phyloP scores from a whole-genome alignment of 2,329 filamentous ascomycete species.

The Mariannaea elegans region DNA sequence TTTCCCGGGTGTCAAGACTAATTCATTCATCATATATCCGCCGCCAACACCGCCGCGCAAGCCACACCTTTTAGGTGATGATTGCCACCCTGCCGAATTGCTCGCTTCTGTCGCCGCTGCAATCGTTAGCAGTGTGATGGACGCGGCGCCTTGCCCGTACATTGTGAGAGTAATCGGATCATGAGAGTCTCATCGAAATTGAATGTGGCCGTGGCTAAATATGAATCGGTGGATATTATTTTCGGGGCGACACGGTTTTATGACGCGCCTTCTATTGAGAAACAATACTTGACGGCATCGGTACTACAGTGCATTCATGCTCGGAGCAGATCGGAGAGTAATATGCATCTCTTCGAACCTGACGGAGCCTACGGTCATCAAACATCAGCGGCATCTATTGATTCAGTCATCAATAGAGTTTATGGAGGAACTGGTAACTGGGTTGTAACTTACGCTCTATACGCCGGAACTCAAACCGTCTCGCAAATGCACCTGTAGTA shows the following conservation, averaged over 20 bases:
- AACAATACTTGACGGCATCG: constrained; percentile 4
- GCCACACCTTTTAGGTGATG: neutral
- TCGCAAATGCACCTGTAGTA: too few relatives aligned
- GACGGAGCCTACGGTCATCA: neutral
- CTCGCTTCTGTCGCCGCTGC: neutral
- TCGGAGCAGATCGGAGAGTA: too few relatives aligned
- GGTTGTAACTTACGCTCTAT: too few relatives aligned
- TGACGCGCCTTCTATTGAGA: constrained; percentile 10
- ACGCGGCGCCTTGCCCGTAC: neutral
- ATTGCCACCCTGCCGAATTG: neutral
- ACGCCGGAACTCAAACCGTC: too few relatives aligned
- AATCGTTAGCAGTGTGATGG: neutral
- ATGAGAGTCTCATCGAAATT: neutral
- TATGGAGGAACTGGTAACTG: too few relatives aligned
- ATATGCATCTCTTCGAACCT: too few relatives aligned
- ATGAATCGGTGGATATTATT: neutral
- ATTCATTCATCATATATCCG: neutral
- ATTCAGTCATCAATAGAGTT: too few relatives aligned
- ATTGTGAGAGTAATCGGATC: neutral
- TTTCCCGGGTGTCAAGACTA: neutral
- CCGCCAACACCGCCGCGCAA: neutral
- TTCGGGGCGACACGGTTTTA: neutral
- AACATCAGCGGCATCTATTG: too few relatives aligned
- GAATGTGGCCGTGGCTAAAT: neutral
- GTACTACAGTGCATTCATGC: neutral